Conservation (phyloP, 176 grass and related monocot genomes). For the sorghum (Sorghum bicolor) region DNA sequence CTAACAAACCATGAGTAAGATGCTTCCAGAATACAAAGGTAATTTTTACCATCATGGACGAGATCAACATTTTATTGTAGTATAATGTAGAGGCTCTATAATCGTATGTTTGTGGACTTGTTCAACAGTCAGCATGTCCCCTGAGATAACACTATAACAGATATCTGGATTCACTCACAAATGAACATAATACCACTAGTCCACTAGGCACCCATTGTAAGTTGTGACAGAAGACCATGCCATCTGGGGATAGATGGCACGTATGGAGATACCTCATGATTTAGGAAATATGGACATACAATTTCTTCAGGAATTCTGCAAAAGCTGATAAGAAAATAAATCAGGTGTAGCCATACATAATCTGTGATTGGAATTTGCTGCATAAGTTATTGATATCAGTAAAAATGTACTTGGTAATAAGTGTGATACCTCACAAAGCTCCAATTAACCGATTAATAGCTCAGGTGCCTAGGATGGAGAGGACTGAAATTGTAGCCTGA, state of each 20-base stretch:
- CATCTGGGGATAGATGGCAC: not conserved
- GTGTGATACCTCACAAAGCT: constrained; percentile 27
- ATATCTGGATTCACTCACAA: not conserved
- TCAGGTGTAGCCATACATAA: not conserved
- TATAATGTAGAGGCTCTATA: not conserved
- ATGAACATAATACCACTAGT: not conserved
- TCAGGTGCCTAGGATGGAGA: not conserved
- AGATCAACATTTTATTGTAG: not conserved
- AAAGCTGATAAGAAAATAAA: not conserved
- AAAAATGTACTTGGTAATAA: constrained; percentile 1
- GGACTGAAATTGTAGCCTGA: not conserved
- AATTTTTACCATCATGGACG: not conserved
- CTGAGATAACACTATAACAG: not conserved
- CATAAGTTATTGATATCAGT: not conserved
- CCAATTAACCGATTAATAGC: not conserved
- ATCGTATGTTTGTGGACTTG: not conserved
- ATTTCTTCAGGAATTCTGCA: not conserved
- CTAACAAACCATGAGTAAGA: not conserved
- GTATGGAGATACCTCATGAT: not conserved
- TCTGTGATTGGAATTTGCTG: not conserved
- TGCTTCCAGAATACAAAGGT: not conserved
- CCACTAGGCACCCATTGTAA: not conserved
- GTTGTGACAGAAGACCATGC: not conserved
- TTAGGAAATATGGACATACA: constrained; percentile 12
- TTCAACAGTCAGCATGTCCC: not conserved